phyloP scores from a whole-genome alignment of 73 alveolate genomes.

The Urostyla sp. region DNA sequence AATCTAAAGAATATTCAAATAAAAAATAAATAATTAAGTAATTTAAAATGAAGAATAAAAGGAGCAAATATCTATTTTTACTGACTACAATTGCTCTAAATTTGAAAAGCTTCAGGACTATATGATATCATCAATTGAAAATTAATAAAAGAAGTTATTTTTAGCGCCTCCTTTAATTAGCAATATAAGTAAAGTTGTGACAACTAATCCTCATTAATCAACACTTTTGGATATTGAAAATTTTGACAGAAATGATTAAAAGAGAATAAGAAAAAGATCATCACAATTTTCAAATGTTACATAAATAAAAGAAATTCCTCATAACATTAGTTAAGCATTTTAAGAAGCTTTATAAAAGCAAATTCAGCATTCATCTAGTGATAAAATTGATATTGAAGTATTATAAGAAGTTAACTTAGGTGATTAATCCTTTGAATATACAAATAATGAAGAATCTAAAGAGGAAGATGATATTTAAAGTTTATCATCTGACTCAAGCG shows the following conservation, averaged over 20 bases:
- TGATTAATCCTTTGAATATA: neutral
- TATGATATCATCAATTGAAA: neutral
- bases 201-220: slow-evolving; percentile 5
- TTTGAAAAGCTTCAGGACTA: no score
- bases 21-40: neutral
- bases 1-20: neutral
- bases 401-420: neutral
- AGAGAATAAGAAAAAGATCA: neutral
- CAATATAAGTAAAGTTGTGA: slow-evolving; percentile 5
- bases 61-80: no score
- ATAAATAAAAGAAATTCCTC: neutral
- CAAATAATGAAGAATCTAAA: neutral
- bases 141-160: neutral
- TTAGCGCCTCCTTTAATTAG: slow-evolving; percentile 1
- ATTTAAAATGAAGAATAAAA: no score
- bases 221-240: slow-evolving; percentile 1
- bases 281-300: neutral
- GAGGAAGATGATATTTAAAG: neutral
- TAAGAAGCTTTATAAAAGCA: neutral
- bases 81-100: no score
- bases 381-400: neutral
- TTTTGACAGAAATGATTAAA: neutral
- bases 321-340: slow-evolving; percentile 1
- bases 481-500: no score
- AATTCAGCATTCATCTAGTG: neutral